Conservation (phyloP, 768 basidiomycete species). For the Pleurotus eryngii region DNA sequence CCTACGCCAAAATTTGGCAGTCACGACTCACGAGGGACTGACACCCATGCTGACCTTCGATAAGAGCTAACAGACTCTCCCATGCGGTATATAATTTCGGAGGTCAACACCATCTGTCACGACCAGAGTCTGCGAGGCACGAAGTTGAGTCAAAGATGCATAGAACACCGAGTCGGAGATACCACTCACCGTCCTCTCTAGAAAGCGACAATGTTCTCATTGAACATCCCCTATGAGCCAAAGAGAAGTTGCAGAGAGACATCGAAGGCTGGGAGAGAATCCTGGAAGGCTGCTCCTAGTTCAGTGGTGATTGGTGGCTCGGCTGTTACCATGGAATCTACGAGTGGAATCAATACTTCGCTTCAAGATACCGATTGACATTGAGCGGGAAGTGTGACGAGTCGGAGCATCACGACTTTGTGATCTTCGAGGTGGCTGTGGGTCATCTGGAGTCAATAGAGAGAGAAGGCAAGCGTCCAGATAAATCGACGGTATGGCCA, state of each 20-base stretch:
- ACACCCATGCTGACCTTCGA: slow-evolving; percentile 25
- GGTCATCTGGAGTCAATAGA: slow-evolving; percentile 28
- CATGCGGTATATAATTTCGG: slow-evolving; percentile 87
- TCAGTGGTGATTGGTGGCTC: slow-evolving; percentile 66
- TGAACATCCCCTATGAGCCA: slow-evolving; percentile 63
- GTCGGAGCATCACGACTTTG: slow-evolving; percentile 74
- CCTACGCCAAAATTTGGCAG: slow-evolving; percentile 95
- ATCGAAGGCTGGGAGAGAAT: slow-evolving; percentile 48
- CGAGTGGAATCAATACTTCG: slow-evolving; percentile 16
- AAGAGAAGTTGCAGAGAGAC: slow-evolving; percentile 72
- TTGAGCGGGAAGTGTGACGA: slow-evolving; percentile 75
- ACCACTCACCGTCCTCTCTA: not conserved
- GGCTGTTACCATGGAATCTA: slow-evolving; percentile 36
- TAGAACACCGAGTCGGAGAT: too few relatives aligned
- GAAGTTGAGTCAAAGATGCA: not conserved
- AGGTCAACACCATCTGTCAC: slow-evolving; percentile 65
- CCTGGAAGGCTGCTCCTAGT: slow-evolving; percentile 62
- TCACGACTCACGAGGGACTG: slow-evolving; percentile 82
- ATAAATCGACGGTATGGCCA: slow-evolving; percentile 74
- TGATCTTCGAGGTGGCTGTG: slow-evolving; percentile 88
- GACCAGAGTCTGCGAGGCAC: not conserved
- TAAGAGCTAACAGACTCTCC: slow-evolving; percentile 58
- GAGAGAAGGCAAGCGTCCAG: slow-evolving; percentile 55
- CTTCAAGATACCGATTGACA: slow-evolving; percentile 28
- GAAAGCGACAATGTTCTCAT: too few relatives aligned